Evolutionary conservation across 108 stramenopile genomes (phyloP).

Genomic region (Skeletonema marinoi): DNA sequence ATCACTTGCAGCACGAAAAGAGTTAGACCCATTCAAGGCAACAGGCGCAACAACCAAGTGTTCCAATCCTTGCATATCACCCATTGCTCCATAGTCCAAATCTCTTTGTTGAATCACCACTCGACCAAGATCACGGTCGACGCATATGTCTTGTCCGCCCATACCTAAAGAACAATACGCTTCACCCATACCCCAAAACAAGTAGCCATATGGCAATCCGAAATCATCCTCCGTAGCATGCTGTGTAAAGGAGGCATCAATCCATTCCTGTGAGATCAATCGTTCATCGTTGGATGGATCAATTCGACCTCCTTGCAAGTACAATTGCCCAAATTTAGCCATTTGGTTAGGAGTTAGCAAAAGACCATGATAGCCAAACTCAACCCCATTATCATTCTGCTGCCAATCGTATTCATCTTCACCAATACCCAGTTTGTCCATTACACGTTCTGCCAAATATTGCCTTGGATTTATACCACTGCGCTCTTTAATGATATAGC

Average conservation of each 20-base stretch:
- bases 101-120: conserved; percentile 1
- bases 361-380: conserved; percentile 2
- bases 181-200: background rate
- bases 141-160: background rate
- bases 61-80: too few species aligned
- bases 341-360: conserved; percentile 3
- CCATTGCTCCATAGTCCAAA: background rate
- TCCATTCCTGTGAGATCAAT: background rate
- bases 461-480: conserved; percentile 5
- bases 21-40: too few species aligned
- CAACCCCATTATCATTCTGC: conserved; percentile 15
- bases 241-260: background rate
- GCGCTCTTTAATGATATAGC: conserved; percentile 1
- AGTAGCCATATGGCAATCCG: background rate
- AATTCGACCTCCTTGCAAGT: conserved; percentile 3
- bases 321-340: conserved; percentile 31
- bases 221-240: background rate
- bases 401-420: conserved; percentile 15
- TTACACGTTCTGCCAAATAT: background rate
- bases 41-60: background rate
- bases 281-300: background rate
- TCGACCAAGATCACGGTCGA: background rate
- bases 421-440: conserved; percentile 6
- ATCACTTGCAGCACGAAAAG: too few species aligned
- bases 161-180: background rate